These are phyloP conservation scores for Prillingera fragicola DNA, from an alignment of 1,284 basidiomycete genomes.

Conservation along the genomic window DNA sequence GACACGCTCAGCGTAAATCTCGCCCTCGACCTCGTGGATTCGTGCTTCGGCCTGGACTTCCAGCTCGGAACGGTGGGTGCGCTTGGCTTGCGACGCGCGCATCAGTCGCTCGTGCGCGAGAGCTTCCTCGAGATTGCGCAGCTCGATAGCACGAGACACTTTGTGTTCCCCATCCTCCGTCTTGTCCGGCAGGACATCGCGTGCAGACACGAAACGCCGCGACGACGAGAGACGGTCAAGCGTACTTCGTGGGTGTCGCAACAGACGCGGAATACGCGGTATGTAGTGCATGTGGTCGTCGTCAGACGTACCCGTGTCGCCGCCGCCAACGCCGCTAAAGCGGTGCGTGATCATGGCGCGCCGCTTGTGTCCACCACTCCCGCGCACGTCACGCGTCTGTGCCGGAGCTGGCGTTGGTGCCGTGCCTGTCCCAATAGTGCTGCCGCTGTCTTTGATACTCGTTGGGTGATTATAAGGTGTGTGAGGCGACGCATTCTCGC, in stretches of 20 bases:
- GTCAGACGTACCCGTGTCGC: constrained; percentile 5
- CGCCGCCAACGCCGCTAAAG: too few relatives aligned
- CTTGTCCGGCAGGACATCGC: not conserved
- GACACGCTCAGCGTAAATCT: constrained; percentile 13
- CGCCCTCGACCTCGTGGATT: constrained; percentile 4
- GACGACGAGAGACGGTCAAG: not conserved
- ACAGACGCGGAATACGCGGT: not conserved
- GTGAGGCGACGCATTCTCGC: too few relatives aligned
- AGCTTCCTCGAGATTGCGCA: constrained; percentile 2
- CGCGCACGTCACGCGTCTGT: too few relatives aligned
- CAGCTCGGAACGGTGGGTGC: constrained; percentile 2
- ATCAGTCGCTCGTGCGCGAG: constrained; percentile 3
- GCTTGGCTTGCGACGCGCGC: not conserved
- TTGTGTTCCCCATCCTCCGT: not conserved
- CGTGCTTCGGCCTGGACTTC: constrained; percentile 8
- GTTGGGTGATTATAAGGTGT: too few relatives aligned
- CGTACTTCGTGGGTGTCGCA: not conserved
- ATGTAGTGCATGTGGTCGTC: constrained; percentile 5
- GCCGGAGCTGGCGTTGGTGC: too few relatives aligned
- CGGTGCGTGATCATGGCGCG: too few relatives aligned
- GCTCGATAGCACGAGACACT: not conserved
- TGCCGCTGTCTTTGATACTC: too few relatives aligned
- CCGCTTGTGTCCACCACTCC: too few relatives aligned
- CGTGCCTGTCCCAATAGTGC: too few relatives aligned
- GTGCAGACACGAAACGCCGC: not conserved